phyloP scores from a whole-genome alignment of 169 alveolate genomes.

The Cystoisospora suis region DNA sequence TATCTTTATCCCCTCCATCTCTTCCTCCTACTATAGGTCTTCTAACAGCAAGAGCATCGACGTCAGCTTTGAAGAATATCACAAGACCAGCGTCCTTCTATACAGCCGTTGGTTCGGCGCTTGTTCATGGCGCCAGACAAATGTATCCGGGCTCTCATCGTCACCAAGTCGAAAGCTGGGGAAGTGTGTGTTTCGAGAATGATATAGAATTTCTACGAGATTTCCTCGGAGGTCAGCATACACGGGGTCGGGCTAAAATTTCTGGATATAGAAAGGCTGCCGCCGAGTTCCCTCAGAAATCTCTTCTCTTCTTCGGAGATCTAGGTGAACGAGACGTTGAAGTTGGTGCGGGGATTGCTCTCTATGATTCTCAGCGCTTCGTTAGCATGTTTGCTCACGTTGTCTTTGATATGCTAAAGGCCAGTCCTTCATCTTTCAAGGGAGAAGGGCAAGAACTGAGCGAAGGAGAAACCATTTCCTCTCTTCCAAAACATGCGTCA shows the following conservation, averaged over 20 bases:
- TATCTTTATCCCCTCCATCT: not conserved
- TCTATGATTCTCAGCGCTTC: not conserved
- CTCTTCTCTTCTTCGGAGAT: slow-evolving; percentile 47
- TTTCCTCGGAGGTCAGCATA: slow-evolving; percentile 45
- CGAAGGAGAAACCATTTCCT: not conserved
- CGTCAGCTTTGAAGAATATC: not conserved
- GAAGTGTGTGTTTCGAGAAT: slow-evolving; percentile 47
- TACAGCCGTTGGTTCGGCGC: slow-evolving; percentile 27
- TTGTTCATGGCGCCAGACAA: slow-evolving; percentile 47
- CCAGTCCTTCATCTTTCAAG: not conserved
- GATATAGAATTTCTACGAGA: slow-evolving; percentile 12
- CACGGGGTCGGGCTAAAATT: slow-evolving; percentile 56
- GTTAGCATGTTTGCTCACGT: slow-evolving; percentile 39
- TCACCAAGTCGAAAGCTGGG: slow-evolving; percentile 27
- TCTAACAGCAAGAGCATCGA: slow-evolving; percentile 52
- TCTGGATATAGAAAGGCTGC: slow-evolving; percentile 43
- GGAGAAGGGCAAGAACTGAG: not conserved
- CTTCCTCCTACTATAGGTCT: slow-evolving; percentile 52
- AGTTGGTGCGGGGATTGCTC: slow-evolving; percentile 58
- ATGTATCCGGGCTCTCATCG: slow-evolving; percentile 36
- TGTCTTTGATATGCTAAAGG: too few species aligned
- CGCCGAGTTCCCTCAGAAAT: not conserved
- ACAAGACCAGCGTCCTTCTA: slow-evolving; percentile 54
- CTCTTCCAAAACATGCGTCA: slow-evolving; percentile 20
- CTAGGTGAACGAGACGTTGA: slow-evolving; percentile 59